phyloP scores from a whole-genome alignment of 75 land plant genomes.

The Larix kaempferi region DNA sequence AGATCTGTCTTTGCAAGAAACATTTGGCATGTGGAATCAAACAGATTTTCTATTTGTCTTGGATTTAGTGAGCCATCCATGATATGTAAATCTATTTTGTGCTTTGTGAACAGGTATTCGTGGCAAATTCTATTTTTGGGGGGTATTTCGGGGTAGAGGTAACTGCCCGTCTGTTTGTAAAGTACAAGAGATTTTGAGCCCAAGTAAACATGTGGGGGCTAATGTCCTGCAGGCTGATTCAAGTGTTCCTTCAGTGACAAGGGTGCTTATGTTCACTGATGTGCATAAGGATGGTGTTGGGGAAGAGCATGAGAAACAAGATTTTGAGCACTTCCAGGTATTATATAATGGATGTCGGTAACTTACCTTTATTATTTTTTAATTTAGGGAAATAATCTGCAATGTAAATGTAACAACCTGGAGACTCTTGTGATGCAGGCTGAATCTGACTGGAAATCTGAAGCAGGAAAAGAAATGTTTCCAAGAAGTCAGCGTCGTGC shows the following conservation, averaged over 20 bases:
- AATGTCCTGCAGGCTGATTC: background rate
- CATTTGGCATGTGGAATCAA: background rate
- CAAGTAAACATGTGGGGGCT: background rate
- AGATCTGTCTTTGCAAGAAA: background rate
- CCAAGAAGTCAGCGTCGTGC: background rate
- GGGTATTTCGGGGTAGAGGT: conserved; percentile 1
- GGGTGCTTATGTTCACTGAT: background rate
- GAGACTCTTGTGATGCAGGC: background rate
- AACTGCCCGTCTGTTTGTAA: background rate
- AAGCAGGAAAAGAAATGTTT: background rate
- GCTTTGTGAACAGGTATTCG: background rate
- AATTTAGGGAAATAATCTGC: background rate
- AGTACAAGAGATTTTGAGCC: background rate
- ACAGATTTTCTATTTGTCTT: background rate
- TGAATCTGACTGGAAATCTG: background rate
- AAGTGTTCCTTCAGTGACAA: background rate
- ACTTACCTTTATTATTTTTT: background rate
- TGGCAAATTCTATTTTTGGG: conserved; percentile 5
- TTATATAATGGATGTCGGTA: background rate
- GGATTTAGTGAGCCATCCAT: background rate
- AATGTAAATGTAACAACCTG: background rate
- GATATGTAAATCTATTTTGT: background rate
- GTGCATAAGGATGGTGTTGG: background rate
- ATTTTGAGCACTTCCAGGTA: background rate
- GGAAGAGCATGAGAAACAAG: background rate